phyloP scores from a whole-genome alignment of 1,139 yeast genomes.

The Pichia sp. region DNA sequence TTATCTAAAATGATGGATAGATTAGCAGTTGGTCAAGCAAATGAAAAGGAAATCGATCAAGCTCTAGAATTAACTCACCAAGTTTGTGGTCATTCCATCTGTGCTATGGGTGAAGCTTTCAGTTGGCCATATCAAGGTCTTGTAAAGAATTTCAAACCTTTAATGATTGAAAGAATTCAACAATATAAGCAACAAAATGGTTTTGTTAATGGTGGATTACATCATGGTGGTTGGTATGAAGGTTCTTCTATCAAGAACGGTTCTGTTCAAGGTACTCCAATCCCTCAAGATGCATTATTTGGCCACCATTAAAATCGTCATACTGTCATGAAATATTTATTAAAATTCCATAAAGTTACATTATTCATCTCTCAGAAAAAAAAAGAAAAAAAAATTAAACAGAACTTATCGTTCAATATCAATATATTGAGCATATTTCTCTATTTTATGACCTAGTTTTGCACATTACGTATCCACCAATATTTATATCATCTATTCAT shows the following conservation, averaged over 20 bases:
- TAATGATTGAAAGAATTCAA: constrained; percentile 65
- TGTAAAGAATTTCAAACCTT: constrained; percentile 74
- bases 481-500: constrained; percentile 1
- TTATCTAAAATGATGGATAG: constrained; percentile 77
- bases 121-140: constrained; percentile 92
- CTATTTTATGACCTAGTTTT: neutral
- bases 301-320: constrained; percentile 15
- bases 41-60: constrained; percentile 73
- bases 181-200: constrained; percentile 32
- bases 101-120: constrained; percentile 89
- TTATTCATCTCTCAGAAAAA: neutral
- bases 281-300: constrained; percentile 28
- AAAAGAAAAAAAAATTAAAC: too few species aligned
- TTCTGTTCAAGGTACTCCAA: constrained; percentile 54
- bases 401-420: too few species aligned
- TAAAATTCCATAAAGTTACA: neutral
- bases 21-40: constrained; percentile 69
- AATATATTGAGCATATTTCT: too few species aligned
- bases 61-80: constrained; percentile 74
- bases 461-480: neutral
- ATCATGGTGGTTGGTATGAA: constrained; percentile 74
- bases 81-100: constrained; percentile 84
- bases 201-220: constrained; percentile 38
- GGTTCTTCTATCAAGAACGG: constrained; percentile 60
- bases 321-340: neutral